Conservation (phyloP, 257 asterid genomes). For the Solanum bulbocastanum region DNA sequence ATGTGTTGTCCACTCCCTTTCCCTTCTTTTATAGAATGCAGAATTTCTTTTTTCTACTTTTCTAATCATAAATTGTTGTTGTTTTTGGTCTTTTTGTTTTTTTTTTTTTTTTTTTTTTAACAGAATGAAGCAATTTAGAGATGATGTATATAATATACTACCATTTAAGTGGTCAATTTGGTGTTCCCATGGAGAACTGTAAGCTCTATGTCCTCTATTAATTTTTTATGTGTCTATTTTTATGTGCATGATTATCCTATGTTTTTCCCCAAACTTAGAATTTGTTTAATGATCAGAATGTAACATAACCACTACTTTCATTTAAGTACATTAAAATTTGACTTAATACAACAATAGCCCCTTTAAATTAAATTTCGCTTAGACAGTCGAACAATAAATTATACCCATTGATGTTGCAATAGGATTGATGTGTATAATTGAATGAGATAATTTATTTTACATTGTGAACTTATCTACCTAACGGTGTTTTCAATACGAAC, state of each 20-base stretch:
- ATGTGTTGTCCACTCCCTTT: too few species aligned
- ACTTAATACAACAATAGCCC: too few species aligned
- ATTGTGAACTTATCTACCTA: too few species aligned
- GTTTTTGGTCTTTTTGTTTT: background rate
- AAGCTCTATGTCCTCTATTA: slow-evolving; percentile 15
- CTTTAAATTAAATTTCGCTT: background rate
- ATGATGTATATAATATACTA: slow-evolving; percentile 48
- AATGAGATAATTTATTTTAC: too few species aligned
- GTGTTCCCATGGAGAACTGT: slow-evolving; percentile 70
- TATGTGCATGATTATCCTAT: background rate
- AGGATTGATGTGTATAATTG: too few species aligned
- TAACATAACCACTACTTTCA: background rate
- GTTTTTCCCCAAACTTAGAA: background rate
- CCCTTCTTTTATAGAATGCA: background rate
- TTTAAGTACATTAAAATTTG: background rate
- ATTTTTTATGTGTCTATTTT: background rate
- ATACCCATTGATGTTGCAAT: background rate
- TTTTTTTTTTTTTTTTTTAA: background rate
- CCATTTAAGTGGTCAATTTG: slow-evolving; percentile 67
- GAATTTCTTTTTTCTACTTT: background rate
- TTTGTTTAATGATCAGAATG: background rate
- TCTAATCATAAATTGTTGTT: background rate
- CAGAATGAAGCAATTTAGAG: slow-evolving; percentile 74
- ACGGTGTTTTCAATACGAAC: too few species aligned
- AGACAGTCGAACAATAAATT: background rate